A percentile compares a stretch with the other conserved stretches of the same genome.
These are phyloP conservation scores for Prunus fruticosa DNA, from an alignment of 306 rosid species.

Conservation along the genomic window DNA sequence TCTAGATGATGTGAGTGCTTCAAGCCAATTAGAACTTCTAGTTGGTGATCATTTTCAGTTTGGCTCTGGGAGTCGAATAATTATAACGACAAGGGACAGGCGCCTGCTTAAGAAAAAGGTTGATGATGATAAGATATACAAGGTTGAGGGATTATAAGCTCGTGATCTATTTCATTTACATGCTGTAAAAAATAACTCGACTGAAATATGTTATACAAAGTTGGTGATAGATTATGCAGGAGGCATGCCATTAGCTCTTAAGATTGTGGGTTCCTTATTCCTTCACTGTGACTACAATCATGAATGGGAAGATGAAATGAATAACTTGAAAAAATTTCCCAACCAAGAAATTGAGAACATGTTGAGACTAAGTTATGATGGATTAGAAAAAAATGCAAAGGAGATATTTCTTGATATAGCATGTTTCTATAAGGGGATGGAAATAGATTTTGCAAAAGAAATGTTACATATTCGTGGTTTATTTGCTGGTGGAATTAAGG, in stretches of 20 bases:
- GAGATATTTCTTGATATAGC: no score
- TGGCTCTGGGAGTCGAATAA: background rate
- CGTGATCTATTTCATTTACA: background rate
- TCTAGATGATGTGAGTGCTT: no score
- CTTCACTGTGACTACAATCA: background rate
- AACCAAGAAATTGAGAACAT: background rate
- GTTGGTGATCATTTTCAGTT: background rate
- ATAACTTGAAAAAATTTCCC: constrained; percentile 3
- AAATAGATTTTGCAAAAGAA: constrained; percentile 8
- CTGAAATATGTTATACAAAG: background rate
- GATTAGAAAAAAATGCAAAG: no score
- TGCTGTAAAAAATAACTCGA: background rate
- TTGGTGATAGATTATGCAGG: background rate
- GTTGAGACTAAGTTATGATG: background rate
- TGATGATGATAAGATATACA: background rate
- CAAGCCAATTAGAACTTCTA: background rate
- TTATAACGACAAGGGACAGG: background rate
- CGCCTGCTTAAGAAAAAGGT: background rate
- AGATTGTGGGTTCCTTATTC: constrained; percentile 2
- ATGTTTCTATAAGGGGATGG: constrained; percentile 24
- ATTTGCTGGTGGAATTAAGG: constrained; percentile 24
- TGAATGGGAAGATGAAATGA: background rate
- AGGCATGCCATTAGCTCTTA: constrained; percentile 15
- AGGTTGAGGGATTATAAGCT: background rate
- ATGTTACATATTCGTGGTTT: constrained; percentile 15